A percentile compares a stretch with the other conserved stretches of the same genome.
phyloP scores from a whole-genome alignment of 1,284 basidiomycete species.

The Exobasidium rhododendri region DNA sequence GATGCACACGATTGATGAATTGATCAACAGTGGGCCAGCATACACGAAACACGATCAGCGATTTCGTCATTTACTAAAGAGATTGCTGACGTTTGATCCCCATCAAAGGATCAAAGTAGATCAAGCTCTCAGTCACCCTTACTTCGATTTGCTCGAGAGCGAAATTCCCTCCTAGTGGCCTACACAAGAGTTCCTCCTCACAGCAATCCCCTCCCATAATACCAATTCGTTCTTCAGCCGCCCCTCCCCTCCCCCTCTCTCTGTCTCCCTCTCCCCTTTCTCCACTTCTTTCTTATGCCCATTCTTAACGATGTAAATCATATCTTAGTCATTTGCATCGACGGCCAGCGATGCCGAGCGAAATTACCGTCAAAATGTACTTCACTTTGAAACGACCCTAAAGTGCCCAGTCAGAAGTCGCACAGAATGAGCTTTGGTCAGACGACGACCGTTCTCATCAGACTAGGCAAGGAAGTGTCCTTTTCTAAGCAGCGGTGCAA shows the following conservation, averaged over 20 bases:
- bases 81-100: conserved; percentile 87
- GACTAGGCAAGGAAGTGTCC: too few relatives aligned
- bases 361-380: too few relatives aligned
- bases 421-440: too few relatives aligned
- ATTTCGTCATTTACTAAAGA: conserved; percentile 81
- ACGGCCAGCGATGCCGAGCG: too few relatives aligned
- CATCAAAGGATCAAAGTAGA: conserved; percentile 59
- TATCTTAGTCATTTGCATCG: too few relatives aligned
- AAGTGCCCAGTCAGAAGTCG: too few relatives aligned
- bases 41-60: conserved; percentile 62
- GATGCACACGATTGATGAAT: conserved; percentile 78
- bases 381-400: too few relatives aligned
- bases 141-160: conserved; percentile 43
- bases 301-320: too few relatives aligned
- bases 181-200: not conserved
- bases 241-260: not conserved
- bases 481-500: not conserved
- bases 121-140: conserved; percentile 50
- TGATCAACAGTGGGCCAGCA: conserved; percentile 62
- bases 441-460: too few relatives aligned
- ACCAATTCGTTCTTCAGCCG: not conserved
- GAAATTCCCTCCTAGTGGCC: conserved; percentile 43
- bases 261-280: not conserved
- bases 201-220: not conserved
- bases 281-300: conserved; percentile 1